Evolutionary conservation across 176 grass and related monocot species (phyloP), one percentile per base, ranked within the genome.

Genomic region (Cenchrus purpureus): DNA sequence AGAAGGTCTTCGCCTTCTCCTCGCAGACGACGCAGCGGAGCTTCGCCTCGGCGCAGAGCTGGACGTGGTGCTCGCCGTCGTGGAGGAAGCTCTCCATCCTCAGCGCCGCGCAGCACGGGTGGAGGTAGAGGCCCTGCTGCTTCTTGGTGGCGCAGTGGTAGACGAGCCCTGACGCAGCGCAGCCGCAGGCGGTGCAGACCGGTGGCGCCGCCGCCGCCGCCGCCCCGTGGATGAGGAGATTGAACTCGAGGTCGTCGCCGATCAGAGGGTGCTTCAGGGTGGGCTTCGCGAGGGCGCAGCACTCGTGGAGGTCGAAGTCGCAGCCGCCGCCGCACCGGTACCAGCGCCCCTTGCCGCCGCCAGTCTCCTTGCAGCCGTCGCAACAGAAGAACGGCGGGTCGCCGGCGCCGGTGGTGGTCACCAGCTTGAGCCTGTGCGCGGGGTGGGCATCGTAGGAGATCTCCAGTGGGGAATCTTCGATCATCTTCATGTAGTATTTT

Each of bases 21-120:
- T 25, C 22, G 77, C 77, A 79, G 4, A 50, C 15, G 60, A 50
- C 8, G 44, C 77, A 79, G 13, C 44, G n/a, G n/a, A 10, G 44
- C 1, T 64, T 15, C 12, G 76, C 8, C 58, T 64, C 43, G n/a
- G 2, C 15, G 76, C 59, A 16, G 43, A 79, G 76, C 76, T 31
- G n/a, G 6, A 10, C 16, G 4, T 13, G 8, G 22, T 79, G 44
- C 3, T 20, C 75, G 3, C 34, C 34, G 40, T 22, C 57, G 2
- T 0, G 37, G 40, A 5, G 2, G 31, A 37, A 7, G 25, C 0
- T 28, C 42, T 78, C 43, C 42, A 6, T 16, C 22, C 1, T 49
- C 16, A 85, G 16, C 1, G 55, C 57, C 0, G 74, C 83, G 65
- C 83, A 85, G 64, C 65, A 71, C 9, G 83, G 83, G 83, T 85